These are phyloP conservation scores for Coemansia sp. DNA, from an alignment of 192 early-diverging fungal genomes.

Conservation along the genomic window DNA sequence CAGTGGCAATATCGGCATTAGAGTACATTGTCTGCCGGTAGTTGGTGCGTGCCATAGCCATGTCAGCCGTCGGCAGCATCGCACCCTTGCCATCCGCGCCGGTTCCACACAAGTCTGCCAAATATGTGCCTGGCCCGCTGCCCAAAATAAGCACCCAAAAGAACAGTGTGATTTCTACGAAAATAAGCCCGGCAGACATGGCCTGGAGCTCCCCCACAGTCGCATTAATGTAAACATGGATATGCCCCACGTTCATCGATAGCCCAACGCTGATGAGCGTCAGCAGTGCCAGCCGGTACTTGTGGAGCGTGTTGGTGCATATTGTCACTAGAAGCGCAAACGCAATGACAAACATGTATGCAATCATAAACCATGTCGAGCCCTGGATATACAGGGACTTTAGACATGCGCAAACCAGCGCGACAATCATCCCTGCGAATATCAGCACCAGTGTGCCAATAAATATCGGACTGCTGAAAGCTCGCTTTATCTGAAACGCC, in stretches of 20 bases:
- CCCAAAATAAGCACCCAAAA: constrained; percentile 71
- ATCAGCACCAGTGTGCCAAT: constrained; percentile 42
- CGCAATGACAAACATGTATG: constrained; percentile 29
- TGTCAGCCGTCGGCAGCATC: constrained; percentile 10
- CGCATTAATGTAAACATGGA: constrained; percentile 53
- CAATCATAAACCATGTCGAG: constrained; percentile 51
- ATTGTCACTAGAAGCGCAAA: constrained; percentile 27
- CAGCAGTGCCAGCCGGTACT: constrained; percentile 50
- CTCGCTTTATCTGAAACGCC: constrained; percentile 24
- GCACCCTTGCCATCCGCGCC: constrained; percentile 35
- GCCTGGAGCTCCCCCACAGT: constrained; percentile 39
- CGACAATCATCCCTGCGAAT: constrained; percentile 33
- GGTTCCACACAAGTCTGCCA: constrained; percentile 44
- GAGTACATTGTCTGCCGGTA: constrained; percentile 43
- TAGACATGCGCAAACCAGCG: constrained; percentile 37
- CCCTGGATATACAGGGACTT: constrained; percentile 35
- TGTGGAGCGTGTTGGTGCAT: constrained; percentile 33
- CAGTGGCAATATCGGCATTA: constrained; percentile 5
- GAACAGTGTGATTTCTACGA: constrained; percentile 54
- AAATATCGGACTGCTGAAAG: constrained; percentile 47
- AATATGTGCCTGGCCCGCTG: constrained; percentile 58
- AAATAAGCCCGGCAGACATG: constrained; percentile 52
- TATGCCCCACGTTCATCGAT: constrained; percentile 43
- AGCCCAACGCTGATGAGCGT: constrained; percentile 40
- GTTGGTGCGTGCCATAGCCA: constrained; percentile 35